phyloP scores from a whole-genome alignment of 805 yeast genomes.

The Aciculoconidium aculeatum region DNA sequence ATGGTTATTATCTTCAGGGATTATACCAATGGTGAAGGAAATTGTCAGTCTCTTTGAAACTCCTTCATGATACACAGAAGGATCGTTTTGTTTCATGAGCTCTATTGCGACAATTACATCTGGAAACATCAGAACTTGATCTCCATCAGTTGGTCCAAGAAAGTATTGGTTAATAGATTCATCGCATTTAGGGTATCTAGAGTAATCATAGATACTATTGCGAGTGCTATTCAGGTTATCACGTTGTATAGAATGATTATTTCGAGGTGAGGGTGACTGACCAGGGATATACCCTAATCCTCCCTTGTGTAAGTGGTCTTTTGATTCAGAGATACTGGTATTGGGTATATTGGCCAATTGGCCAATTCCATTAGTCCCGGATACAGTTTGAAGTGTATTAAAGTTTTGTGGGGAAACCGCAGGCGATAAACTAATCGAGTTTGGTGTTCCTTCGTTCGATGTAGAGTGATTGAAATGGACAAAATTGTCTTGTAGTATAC shows the following conservation, averaged over 20 bases:
- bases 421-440: slow-evolving; percentile 28
- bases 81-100: slow-evolving; percentile 32
- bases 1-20: slow-evolving; percentile 27
- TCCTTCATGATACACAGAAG: slow-evolving; percentile 32
- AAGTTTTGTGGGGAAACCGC: slow-evolving; percentile 30
- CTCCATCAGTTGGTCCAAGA: slow-evolving; percentile 47
- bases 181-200: slow-evolving; percentile 44
- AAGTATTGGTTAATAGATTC: slow-evolving; percentile 61
- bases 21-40: slow-evolving; percentile 44
- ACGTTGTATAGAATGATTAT: no score
- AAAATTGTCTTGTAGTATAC: slow-evolving; percentile 49
- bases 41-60: slow-evolving; percentile 34
- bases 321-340: no score
- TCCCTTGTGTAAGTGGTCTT: no score
- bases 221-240: neutral
- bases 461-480: slow-evolving; percentile 21
- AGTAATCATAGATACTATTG: slow-evolving; percentile 12
- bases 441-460: slow-evolving; percentile 35
- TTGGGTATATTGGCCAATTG: no score
- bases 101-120: slow-evolving; percentile 48
- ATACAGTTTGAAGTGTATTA: no score
- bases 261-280: no score
- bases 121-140: slow-evolving; percentile 46
- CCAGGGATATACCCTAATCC: no score
- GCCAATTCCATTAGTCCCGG: no score